These are phyloP conservation scores for Neurospora intermedia DNA, from an alignment of 495 filamentous ascomycete genomes.

Conservation along the genomic window DNA sequence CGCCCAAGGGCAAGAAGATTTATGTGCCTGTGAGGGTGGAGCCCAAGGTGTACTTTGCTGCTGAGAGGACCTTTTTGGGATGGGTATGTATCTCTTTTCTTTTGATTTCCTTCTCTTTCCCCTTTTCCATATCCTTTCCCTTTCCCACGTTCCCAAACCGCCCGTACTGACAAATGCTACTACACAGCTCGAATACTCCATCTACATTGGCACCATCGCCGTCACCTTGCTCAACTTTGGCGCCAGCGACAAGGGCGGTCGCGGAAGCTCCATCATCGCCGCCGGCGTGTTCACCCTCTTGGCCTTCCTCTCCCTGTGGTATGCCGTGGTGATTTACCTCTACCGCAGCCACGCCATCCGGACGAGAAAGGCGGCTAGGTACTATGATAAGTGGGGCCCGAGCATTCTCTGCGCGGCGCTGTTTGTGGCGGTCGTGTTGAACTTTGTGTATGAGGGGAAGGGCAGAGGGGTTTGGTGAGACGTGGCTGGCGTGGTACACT, in stretches of 20 bases:
- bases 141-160: no score
- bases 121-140: no score
- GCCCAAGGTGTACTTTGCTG: conserved; percentile 95
- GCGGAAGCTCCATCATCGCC: conserved; percentile 47
- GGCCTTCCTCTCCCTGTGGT: conserved; percentile 62
- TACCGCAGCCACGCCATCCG: conserved; percentile 81
- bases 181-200: conserved; percentile 73
- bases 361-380: conserved; percentile 67
- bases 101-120: no score
- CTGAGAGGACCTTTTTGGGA: conserved; percentile 88
- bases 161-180: conserved; percentile 6
- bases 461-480: conserved; percentile 29
- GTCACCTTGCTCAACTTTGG: conserved; percentile 83
- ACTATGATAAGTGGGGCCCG: conserved; percentile 84
- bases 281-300: conserved; percentile 73
- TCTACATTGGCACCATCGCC: conserved; percentile 87
- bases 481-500: no score
- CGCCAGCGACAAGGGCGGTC: conserved; percentile 29
- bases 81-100: conserved; percentile 48
- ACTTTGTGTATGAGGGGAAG: conserved; percentile 56
- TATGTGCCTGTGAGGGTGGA: conserved; percentile 93
- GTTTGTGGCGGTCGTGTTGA: conserved; percentile 60
- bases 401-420: conserved; percentile 66
- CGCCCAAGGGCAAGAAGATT: conserved; percentile 84
- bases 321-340: conserved; percentile 71